These are phyloP conservation scores for Aureobasidium sp. DNA, from an alignment of 2,329 filamentous ascomycete genomes.

Conservation along the genomic window DNA sequence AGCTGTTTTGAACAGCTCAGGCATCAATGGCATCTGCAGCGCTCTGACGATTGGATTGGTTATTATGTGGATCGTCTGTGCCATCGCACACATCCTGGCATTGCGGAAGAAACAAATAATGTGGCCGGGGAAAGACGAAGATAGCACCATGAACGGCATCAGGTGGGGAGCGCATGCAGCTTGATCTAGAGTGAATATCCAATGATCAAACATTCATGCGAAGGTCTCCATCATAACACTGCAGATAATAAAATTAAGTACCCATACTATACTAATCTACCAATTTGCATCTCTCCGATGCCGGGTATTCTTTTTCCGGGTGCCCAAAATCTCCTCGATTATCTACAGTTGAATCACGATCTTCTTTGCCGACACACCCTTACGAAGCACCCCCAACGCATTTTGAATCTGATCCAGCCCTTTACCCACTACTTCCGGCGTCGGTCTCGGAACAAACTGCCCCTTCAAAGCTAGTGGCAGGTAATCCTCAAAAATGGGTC, in stretches of 20 bases:
- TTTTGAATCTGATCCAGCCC: constrained; percentile 22
- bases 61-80: constrained; percentile 49
- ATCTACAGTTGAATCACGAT: constrained; percentile 21
- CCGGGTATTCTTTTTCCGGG: no score
- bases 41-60: constrained; percentile 52
- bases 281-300: no score
- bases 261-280: no score
- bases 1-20: constrained; percentile 45
- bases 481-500: neutral
- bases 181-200: neutral
- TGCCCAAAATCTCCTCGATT: no score
- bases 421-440: constrained; percentile 21
- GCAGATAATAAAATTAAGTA: no score
- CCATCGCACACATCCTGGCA: constrained; percentile 44
- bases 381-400: constrained; percentile 17
- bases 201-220: no score
- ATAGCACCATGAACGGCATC: constrained; percentile 33
- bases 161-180: constrained; percentile 9
- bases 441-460: constrained; percentile 27
- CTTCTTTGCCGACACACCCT: constrained; percentile 22
- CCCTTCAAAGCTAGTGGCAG: constrained; percentile 31
- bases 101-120: constrained; percentile 47
- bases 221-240: no score
- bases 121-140: constrained; percentile 56
- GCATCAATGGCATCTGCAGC: constrained; percentile 48